Percentiles rank a stretch among this genome's conserved stretches.
phyloP scores from a whole-genome alignment of 2,329 filamentous ascomycete genomes.

The Diaporthe caulivora region DNA sequence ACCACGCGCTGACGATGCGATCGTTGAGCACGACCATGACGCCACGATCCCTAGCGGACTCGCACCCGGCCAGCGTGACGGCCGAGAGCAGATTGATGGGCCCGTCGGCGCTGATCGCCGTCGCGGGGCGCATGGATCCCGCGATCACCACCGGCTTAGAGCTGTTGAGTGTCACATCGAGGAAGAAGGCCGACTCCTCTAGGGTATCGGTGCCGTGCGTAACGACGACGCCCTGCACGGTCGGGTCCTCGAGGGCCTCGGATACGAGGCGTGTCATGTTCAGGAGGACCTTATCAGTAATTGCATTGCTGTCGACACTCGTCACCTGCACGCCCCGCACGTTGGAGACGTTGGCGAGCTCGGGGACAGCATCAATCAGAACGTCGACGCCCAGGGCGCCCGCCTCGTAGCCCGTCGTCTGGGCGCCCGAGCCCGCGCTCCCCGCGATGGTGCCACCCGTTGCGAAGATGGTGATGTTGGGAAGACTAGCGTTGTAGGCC shows the following conservation, averaged over 20 bases:
- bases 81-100: constrained; percentile 73
- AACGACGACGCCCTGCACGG: constrained; percentile 64
- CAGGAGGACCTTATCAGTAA: constrained; percentile 63
- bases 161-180: constrained; percentile 68
- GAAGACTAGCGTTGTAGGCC: constrained; percentile 50
- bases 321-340: constrained; percentile 65
- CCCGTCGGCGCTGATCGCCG: constrained; percentile 72
- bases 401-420: constrained; percentile 58
- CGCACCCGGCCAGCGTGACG: constrained; percentile 65
- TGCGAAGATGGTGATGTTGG: constrained; percentile 68
- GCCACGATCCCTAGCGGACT: constrained; percentile 62
- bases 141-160: constrained; percentile 71
- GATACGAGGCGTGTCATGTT: constrained; percentile 62
- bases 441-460: constrained; percentile 72
- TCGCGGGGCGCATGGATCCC: constrained; percentile 73
- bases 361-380: constrained; percentile 67
- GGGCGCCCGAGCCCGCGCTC: constrained; percentile 58
- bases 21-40: constrained; percentile 73
- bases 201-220: constrained; percentile 76
- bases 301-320: constrained; percentile 60
- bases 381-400: constrained; percentile 61
- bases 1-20: constrained; percentile 69
- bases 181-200: constrained; percentile 74
- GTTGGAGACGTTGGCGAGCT: constrained; percentile 66
- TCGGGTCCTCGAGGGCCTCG: constrained; percentile 57